Percentiles rank a stretch among this genome's conserved stretches.
Conservation (phyloP, 1,284 basidiomycete genomes). For the Amylostereum areolatum region DNA sequence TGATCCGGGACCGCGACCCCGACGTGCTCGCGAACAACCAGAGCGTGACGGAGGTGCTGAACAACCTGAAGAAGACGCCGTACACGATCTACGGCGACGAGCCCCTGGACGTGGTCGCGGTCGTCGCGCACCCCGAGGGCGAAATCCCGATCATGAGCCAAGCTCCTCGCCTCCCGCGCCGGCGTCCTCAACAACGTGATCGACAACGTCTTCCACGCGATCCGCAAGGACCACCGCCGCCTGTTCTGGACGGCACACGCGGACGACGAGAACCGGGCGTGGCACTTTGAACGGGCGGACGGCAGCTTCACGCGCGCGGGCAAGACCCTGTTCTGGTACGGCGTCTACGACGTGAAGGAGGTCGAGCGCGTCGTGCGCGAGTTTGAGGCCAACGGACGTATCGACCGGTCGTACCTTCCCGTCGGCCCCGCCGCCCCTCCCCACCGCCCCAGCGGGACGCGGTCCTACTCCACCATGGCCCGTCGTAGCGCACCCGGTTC, state of each 20-base stretch:
- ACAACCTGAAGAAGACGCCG: slow-evolving; percentile 72
- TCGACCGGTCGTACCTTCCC: slow-evolving; percentile 79
- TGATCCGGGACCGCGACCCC: slow-evolving; percentile 92
- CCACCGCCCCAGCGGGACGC: slow-evolving; percentile 41
- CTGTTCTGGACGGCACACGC: slow-evolving; percentile 96
- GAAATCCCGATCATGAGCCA: slow-evolving; percentile 91
- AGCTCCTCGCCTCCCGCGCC: slow-evolving; percentile 83
- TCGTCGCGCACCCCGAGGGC: slow-evolving; percentile 88
- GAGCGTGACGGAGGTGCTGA: slow-evolving; percentile 88
- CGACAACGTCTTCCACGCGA: slow-evolving; percentile 95
- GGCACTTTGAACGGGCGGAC: slow-evolving; percentile 99
- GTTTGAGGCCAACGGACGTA: slow-evolving; percentile 83
- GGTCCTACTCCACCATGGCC: slow-evolving; percentile 74
- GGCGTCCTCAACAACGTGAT: slow-evolving; percentile 92
- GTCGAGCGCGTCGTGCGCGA: slow-evolving; percentile 82
- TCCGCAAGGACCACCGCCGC: slow-evolving; percentile 91
- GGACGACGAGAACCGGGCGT: slow-evolving; percentile 93
- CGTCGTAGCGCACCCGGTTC: slow-evolving; percentile 42
- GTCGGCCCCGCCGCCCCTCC: slow-evolving; percentile 79
- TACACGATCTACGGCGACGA: slow-evolving; percentile 98
- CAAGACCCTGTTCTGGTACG: slow-evolving; percentile 95
- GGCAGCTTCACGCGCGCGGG: slow-evolving; percentile 96
- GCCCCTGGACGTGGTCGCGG: slow-evolving; percentile 91
- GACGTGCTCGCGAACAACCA: slow-evolving; percentile 83
- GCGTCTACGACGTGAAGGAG: slow-evolving; percentile 87